Evolutionary conservation across 2,329 filamentous ascomycete genomes (phyloP).

Genomic region (Microdochium trichocladiopsis): DNA sequence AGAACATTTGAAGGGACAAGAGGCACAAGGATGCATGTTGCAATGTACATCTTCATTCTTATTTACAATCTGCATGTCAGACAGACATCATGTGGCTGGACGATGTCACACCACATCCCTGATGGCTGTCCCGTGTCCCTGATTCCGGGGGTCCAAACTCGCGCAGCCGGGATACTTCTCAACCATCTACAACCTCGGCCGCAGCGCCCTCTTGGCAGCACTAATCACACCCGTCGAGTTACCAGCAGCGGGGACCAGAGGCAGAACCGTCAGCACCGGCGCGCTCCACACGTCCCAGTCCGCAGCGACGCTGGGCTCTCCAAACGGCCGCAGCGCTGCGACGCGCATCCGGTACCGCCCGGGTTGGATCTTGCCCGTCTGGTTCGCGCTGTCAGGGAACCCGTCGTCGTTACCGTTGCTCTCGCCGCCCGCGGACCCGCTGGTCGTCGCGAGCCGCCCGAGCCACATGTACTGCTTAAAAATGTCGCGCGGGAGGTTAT

Average conservation of each 20-base stretch:
- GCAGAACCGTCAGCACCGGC: conserved; percentile 23
- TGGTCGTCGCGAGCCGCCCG: conserved; percentile 25
- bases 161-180: background rate
- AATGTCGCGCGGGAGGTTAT: conserved; percentile 22
- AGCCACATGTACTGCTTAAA: conserved; percentile 30
- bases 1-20: background rate
- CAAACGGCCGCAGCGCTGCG: conserved; percentile 32
- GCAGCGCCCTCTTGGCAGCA: background rate
- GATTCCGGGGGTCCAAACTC: background rate
- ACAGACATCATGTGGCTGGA: background rate
- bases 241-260: conserved; percentile 1
- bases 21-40: background rate
- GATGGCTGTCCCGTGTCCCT: background rate
- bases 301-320: conserved; percentile 28
- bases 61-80: background rate
- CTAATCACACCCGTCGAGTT: background rate
- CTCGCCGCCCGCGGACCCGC: background rate
- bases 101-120: background rate
- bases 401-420: conserved; percentile 16
- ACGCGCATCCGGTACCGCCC: conserved; percentile 24
- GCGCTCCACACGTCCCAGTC: conserved; percentile 33
- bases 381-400: conserved; percentile 11
- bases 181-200: background rate
- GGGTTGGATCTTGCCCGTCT: background rate
- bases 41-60: background rate